These are phyloP conservation scores for Dioszegia crocea DNA, from an alignment of 768 basidiomycete species.

Conservation along the genomic window DNA sequence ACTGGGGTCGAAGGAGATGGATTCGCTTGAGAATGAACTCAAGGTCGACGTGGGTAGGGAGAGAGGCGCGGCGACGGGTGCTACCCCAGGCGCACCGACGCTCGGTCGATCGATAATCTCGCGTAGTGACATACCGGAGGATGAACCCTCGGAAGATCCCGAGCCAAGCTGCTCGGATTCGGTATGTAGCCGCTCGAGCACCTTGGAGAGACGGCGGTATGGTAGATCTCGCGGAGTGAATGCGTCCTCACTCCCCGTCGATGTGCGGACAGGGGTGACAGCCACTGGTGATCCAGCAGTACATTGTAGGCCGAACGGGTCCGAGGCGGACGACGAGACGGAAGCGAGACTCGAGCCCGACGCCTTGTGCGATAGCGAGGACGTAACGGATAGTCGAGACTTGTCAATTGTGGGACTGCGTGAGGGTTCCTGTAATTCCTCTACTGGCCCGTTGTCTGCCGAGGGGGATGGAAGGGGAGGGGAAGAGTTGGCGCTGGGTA, in stretches of 20 bases:
- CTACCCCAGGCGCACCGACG: neutral
- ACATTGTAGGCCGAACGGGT: constrained; percentile 2
- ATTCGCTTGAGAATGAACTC: neutral
- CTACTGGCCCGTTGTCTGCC: neutral
- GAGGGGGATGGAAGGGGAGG: neutral
- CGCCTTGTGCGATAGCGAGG: neutral
- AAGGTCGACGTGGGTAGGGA: neutral
- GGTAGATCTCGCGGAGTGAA: neutral
- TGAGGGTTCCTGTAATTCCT: neutral
- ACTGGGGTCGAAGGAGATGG: neutral
- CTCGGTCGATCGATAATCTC: neutral
- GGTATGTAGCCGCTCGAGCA: neutral
- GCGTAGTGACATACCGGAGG: neutral
- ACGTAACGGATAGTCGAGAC: neutral
- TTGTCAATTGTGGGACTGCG: too few species aligned
- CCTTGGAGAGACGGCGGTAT: neutral
- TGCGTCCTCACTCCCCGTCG: neutral
- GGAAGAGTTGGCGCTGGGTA: constrained; percentile 4
- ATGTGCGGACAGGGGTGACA: too few species aligned
- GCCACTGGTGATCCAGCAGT: neutral
- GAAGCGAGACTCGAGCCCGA: neutral
- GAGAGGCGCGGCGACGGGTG: neutral
- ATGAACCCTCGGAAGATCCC: neutral
- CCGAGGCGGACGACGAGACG: neutral
- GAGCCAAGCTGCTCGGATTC: neutral